Conservation (phyloP, 306 rosid species). For the Adenanthera pavonina region DNA sequence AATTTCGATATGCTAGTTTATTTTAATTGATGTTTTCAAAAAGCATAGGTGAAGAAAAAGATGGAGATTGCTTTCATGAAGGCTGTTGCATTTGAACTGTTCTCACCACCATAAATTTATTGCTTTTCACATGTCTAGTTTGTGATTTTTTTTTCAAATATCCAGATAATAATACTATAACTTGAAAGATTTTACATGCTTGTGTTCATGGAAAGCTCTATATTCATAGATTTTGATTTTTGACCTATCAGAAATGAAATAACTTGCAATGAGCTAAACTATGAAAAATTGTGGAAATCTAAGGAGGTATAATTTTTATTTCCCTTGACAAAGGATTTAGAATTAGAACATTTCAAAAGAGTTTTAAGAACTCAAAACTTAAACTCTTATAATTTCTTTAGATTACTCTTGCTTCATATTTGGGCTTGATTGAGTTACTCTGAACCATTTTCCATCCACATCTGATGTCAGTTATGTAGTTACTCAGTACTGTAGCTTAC, state of each 20-base stretch:
- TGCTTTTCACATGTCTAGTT: neutral
- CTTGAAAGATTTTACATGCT: constrained; percentile 6
- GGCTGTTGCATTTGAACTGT: constrained; percentile 1
- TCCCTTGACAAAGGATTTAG: neutral
- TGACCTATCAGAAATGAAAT: neutral
- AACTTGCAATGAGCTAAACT: neutral
- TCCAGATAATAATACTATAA: neutral
- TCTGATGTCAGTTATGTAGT: constrained; percentile 15
- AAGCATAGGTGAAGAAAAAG: neutral
- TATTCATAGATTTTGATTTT: neutral
- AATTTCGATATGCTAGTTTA: neutral
- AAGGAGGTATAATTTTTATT: neutral
- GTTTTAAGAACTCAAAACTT: neutral
- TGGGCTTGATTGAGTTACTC: neutral
- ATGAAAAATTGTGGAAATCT: neutral
- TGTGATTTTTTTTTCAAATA: neutral
- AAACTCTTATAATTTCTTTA: neutral
- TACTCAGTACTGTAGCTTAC: neutral
- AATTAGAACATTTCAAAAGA: constrained; percentile 15
- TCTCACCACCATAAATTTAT: neutral
- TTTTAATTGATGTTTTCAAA: neutral
- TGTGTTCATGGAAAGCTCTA: neutral
- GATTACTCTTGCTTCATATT: constrained; percentile 20
- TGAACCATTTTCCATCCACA: constrained; percentile 5
- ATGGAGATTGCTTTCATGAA: neutral